Percentiles rank a stretch among this genome's conserved stretches.
phyloP scores from a whole-genome alignment of 2,329 filamentous ascomycete genomes.

The Tolypocladium album region DNA sequence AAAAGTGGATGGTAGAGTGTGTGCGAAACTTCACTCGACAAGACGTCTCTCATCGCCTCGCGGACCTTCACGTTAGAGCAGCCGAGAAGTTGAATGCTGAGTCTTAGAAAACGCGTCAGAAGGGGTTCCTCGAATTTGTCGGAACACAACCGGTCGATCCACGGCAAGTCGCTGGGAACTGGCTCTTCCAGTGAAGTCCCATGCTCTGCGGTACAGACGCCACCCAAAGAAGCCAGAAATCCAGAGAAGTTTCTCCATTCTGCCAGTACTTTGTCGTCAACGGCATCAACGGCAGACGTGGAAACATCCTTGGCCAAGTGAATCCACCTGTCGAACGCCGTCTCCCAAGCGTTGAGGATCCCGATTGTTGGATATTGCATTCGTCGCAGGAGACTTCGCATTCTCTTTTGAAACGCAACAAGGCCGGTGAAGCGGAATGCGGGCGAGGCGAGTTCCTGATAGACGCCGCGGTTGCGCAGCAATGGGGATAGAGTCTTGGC shows the following conservation, averaged over 20 bases:
- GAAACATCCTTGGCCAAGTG: constrained; percentile 53
- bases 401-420: constrained; percentile 59
- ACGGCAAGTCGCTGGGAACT: constrained; percentile 43
- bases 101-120: constrained; percentile 47
- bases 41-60: constrained; percentile 55
- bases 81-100: constrained; percentile 55
- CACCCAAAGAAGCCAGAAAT: constrained; percentile 56
- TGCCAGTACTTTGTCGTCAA: constrained; percentile 45
- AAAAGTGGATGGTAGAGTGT: constrained; percentile 53
- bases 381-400: constrained; percentile 46
- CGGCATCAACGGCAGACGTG: constrained; percentile 34
- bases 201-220: constrained; percentile 53
- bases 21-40: constrained; percentile 54
- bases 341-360: constrained; percentile 58
- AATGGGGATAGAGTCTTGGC: constrained; percentile 40
- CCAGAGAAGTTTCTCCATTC: constrained; percentile 63
- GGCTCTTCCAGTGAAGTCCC: constrained; percentile 47
- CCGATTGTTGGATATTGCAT: constrained; percentile 54
- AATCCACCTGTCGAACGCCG: constrained; percentile 54
- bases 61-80: constrained; percentile 54
- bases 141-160: constrained; percentile 52
- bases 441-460: constrained; percentile 50
- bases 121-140: constrained; percentile 52
- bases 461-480: constrained; percentile 50
- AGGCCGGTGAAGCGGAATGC: constrained; percentile 57